Evolutionary conservation across 352 stramenopile genomes (phyloP), one percentile per base, ranked within the genome.

Genomic region (Hyaloperonospora arabidopsidis): DNA sequence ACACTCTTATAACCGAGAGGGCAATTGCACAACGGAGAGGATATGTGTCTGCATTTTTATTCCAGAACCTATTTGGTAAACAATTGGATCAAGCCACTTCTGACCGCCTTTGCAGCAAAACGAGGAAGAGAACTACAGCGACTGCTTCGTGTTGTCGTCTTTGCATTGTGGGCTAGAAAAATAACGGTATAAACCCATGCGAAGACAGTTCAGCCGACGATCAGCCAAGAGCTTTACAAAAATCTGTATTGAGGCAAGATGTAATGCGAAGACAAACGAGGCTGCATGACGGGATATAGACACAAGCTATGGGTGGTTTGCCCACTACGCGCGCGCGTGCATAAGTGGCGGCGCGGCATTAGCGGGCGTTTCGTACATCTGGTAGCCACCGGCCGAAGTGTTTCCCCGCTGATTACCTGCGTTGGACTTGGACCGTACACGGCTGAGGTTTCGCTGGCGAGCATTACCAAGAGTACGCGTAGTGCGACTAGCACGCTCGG

Each of bases 281-380:
- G 60, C 41, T 54, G 21, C 52, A 52, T 43, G 29, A 55, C 54
- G 40, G 8, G 43, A 61, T 61, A 39, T 21, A 46, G 32, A 57
- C 21, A 49, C 12, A 17, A 61, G 41, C 59, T 34, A 35, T 23
- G 34, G 22, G 38, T 55, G 12, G 5, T 45, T 22, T 34, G 49
- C 19, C 28, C 39, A 65, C 45, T 72, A 72, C 15, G 64, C 29
- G 19, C 52, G 64, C 34, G 57, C 60, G 46, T 78, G 66, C 52
- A 68, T 70, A 47, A 76, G 61, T 39, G 67, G 70, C 35, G 65
- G 61, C 18, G 64, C 64, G 8, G 68, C 65, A 23, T 68, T 61
- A 3, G 61, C 61, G 13, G 76, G 76, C 21, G 76, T 78, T 65
- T 86, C 71, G 58, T 78, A 86, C 61, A 79, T 66, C 34, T 79